Conservation (phyloP, 805 yeast species). For the Nakazawaea wyomingensis region DNA sequence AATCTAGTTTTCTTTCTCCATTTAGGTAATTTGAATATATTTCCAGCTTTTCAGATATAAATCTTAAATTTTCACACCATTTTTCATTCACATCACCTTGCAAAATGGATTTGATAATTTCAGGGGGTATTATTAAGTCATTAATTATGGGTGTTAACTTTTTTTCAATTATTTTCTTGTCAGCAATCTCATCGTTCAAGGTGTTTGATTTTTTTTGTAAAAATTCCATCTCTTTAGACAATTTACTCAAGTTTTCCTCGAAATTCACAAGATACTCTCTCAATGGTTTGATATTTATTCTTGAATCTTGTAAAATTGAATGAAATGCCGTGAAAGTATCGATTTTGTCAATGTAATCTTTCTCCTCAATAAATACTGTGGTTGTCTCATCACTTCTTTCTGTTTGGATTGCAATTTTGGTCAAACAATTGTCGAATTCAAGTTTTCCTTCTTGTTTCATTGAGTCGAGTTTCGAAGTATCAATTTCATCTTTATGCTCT, state of each 20-base stretch:
- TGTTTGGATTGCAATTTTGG: constrained; percentile 12
- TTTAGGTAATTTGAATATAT: constrained; percentile 40
- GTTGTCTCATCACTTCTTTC: neutral
- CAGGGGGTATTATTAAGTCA: constrained; percentile 73
- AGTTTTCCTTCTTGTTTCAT: constrained; percentile 21
- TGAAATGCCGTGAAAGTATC: constrained; percentile 23
- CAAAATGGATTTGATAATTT: constrained; percentile 51
- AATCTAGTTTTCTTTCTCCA: constrained; percentile 13
- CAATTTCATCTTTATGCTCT: constrained; percentile 17
- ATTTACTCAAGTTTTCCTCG: constrained; percentile 47
- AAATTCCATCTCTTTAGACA: constrained; percentile 57
- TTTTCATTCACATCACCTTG: constrained; percentile 48
- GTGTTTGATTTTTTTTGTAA: constrained; percentile 49
- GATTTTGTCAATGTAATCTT: constrained; percentile 8
- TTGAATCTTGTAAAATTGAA: constrained; percentile 24
- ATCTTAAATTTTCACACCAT: constrained; percentile 67
- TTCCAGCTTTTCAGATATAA: constrained; percentile 51
- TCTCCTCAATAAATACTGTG: neutral
- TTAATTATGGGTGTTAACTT: constrained; percentile 70
- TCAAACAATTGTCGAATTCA: constrained; percentile 16
- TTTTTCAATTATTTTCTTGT: constrained; percentile 42
- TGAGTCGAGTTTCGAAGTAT: constrained; percentile 15
- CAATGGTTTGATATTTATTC: constrained; percentile 41
- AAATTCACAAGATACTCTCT: constrained; percentile 49
- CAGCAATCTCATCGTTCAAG: constrained; percentile 41